phyloP scores from a whole-genome alignment of 1,139 yeast species.

The Casaregolazyma suthepensis region DNA sequence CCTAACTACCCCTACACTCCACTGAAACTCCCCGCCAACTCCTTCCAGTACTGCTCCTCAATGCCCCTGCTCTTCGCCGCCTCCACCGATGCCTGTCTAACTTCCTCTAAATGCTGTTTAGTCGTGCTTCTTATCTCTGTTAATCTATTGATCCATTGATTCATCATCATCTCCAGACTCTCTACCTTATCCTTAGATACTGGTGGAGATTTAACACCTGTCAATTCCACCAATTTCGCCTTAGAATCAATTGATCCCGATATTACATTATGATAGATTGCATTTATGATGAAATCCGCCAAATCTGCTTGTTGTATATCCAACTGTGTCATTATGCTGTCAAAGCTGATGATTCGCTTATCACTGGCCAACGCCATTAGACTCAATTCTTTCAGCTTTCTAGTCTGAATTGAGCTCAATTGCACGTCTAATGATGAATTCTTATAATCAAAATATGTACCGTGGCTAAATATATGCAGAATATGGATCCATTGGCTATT shows the following conservation, averaged over 20 bases:
- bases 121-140: background rate
- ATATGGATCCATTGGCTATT: constrained; percentile 16
- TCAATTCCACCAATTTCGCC: constrained; percentile 17
- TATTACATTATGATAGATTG: constrained; percentile 23
- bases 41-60: background rate
- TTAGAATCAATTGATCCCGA: constrained; percentile 24
- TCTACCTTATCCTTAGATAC: constrained; percentile 16
- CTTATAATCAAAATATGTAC: constrained; percentile 18
- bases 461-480: constrained; percentile 20
- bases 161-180: constrained; percentile 13
- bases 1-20: background rate
- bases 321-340: constrained; percentile 12
- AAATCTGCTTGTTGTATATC: constrained; percentile 16
- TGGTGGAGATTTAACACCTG: constrained; percentile 20
- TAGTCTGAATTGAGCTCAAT: constrained; percentile 13
- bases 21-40: background rate
- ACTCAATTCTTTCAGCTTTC: constrained; percentile 22
- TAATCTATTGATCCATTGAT: constrained; percentile 9
- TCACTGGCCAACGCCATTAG: constrained; percentile 17
- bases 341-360: constrained; percentile 13
- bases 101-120: background rate
- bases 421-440: background rate
- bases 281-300: constrained; percentile 22
- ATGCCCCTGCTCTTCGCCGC: background rate
- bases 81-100: background rate